Conservation (phyloP, 2,329 filamentous ascomycete species). For the Diatrype stigma region DNA sequence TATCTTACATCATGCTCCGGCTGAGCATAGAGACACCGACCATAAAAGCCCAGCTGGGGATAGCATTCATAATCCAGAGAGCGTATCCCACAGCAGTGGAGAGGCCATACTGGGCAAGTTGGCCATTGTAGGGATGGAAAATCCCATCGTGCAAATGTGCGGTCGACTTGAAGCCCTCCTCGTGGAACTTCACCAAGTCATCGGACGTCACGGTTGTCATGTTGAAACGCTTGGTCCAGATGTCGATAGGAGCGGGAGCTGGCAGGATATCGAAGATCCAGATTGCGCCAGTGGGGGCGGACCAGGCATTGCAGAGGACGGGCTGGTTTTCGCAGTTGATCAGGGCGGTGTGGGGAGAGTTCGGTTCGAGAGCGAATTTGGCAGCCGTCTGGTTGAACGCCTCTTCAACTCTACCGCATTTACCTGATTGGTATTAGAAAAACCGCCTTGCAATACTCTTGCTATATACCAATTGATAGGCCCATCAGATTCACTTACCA, state of each 20-base stretch:
- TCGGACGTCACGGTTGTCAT: conserved; percentile 62
- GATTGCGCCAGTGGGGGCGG: conserved; percentile 58
- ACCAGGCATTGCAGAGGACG: conserved; percentile 73
- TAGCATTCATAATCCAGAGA: conserved; percentile 61
- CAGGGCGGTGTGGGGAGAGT: conserved; percentile 62
- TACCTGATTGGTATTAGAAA: conserved; percentile 41
- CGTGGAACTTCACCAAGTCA: conserved; percentile 58
- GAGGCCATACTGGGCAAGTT: conserved; percentile 57
- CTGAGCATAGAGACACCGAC: conserved; percentile 68
- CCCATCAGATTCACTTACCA: conserved; percentile 37
- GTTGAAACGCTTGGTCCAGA: conserved; percentile 65
- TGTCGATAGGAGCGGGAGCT: conserved; percentile 57
- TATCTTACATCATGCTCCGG: conserved; percentile 71
- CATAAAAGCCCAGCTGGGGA: conserved; percentile 78
- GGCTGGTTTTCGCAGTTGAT: conserved; percentile 72
- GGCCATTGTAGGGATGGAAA: conserved; percentile 74
- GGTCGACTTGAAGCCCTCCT: conserved; percentile 40
- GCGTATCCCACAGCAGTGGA: conserved; percentile 62
- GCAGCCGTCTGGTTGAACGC: conserved; percentile 64
- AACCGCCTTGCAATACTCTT: not conserved
- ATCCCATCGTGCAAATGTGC: conserved; percentile 53
- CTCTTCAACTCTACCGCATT: conserved; percentile 59
- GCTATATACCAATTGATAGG: too few species aligned
- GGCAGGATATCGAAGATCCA: conserved; percentile 67
- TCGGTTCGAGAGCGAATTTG: conserved; percentile 57